These are phyloP conservation scores for Gaertneriomyces sp. DNA, from an alignment of 192 early-diverging fungal species.

Conservation along the genomic window DNA sequence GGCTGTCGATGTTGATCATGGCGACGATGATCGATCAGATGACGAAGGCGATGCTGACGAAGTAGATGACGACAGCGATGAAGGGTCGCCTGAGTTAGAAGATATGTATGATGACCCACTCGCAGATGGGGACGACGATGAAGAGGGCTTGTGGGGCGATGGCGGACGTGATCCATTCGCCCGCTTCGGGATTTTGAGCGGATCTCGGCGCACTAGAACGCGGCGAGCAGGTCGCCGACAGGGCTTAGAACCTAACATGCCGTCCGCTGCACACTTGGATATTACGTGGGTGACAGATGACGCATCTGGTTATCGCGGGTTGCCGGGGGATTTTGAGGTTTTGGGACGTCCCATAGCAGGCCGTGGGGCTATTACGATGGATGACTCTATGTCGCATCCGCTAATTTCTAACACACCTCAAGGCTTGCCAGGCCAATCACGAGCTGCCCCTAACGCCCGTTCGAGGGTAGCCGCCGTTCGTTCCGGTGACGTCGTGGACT, in stretches of 20 bases:
- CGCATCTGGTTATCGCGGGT: not conserved
- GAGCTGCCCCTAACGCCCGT: not conserved
- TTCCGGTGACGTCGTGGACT: conserved; percentile 44
- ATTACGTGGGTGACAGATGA: conserved; percentile 33
- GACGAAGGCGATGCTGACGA: conserved; percentile 52
- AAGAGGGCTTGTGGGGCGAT: not conserved
- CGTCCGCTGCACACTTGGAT: conserved; percentile 25
- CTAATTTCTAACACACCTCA: conserved; percentile 50
- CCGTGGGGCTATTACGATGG: conserved; percentile 20
- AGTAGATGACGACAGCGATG: conserved; percentile 55
- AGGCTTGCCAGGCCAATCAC: not conserved
- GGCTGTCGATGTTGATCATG: conserved; percentile 52
- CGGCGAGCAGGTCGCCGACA: conserved; percentile 13
- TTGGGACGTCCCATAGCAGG: conserved; percentile 37
- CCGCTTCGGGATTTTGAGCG: conserved; percentile 5
- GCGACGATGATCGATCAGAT: conserved; percentile 27
- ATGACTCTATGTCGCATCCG: conserved; percentile 66
- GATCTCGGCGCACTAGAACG: not conserved
- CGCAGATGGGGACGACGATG: conserved; percentile 1
- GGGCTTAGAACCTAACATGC: conserved; percentile 28
- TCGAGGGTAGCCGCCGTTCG: conserved; percentile 8
- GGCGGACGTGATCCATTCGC: not conserved
- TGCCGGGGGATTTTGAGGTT: conserved; percentile 26
- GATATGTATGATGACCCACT: not conserved
- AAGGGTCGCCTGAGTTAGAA: conserved; percentile 30